Percentiles rank a stretch among this genome's conserved stretches.
Evolutionary conservation across 768 basidiomycete species (phyloP).

Genomic region (Phlegmacium glaucopus): DNA sequence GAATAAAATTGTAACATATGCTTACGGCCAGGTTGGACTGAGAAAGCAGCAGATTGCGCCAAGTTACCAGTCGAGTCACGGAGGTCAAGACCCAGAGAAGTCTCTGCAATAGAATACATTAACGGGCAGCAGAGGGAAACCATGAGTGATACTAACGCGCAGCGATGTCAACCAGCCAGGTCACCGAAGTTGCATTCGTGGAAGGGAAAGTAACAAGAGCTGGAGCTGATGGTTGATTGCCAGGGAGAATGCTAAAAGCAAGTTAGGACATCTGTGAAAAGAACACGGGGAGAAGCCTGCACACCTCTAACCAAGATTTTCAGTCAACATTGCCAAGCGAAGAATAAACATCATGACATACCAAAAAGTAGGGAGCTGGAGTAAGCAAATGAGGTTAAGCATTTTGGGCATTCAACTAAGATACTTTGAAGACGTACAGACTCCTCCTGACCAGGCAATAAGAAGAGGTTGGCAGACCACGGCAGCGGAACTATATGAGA

Average conservation of each 20-base stretch:
- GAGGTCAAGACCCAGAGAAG: slow-evolving; percentile 52
- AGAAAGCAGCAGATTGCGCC: slow-evolving; percentile 52
- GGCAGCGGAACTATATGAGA: slow-evolving; percentile 35
- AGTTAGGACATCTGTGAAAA: background rate
- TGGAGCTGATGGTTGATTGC: slow-evolving; percentile 37
- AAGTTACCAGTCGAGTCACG: slow-evolving; percentile 55
- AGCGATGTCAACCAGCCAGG: slow-evolving; percentile 54
- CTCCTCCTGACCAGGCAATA: slow-evolving; percentile 56
- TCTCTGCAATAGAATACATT: slow-evolving; percentile 31
- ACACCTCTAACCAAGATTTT: slow-evolving; percentile 34
- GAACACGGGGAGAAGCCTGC: background rate
- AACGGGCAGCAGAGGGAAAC: background rate
- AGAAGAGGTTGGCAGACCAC: slow-evolving; percentile 57
- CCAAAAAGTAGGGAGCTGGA: slow-evolving; percentile 63
- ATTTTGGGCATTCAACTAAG: background rate
- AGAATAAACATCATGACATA: slow-evolving; percentile 31
- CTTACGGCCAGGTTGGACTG: slow-evolving; percentile 48
- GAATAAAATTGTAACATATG: slow-evolving; percentile 2
- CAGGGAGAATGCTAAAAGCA: slow-evolving; percentile 49
- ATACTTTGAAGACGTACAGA: slow-evolving; percentile 34
- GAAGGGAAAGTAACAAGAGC: slow-evolving; percentile 46
- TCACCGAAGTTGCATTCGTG: slow-evolving; percentile 35
- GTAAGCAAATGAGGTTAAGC: slow-evolving; percentile 11
- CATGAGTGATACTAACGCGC: slow-evolving; percentile 31
- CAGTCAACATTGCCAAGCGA: background rate